phyloP scores from a whole-genome alignment of 164 flowering plant genomes.

The Platanus orientalis region DNA sequence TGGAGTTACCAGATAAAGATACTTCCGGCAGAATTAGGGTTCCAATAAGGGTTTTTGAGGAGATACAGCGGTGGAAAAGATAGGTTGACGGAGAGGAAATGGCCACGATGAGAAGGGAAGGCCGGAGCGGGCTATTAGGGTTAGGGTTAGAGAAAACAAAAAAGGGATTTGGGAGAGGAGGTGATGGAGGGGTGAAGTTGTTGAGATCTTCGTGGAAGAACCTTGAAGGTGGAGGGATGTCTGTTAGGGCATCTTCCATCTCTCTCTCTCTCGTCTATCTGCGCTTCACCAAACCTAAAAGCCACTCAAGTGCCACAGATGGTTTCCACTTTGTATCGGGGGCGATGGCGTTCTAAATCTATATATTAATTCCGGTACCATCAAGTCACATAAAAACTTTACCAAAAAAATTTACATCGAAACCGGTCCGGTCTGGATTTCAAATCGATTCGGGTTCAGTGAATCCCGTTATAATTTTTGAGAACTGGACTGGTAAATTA shows the following conservation, averaged over 20 bases:
- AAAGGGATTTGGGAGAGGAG: slow-evolving; percentile 56
- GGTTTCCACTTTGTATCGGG: too few species aligned
- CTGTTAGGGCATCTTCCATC: slow-evolving; percentile 75
- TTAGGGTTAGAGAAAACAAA: slow-evolving; percentile 42
- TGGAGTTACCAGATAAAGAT: slow-evolving; percentile 45
- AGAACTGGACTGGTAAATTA: too few species aligned
- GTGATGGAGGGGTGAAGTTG: slow-evolving; percentile 58
- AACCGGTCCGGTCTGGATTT: too few species aligned
- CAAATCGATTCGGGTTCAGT: too few species aligned
- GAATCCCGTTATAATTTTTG: too few species aligned
- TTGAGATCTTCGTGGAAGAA: slow-evolving; percentile 71
- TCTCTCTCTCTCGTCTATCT: background rate
- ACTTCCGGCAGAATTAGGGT: slow-evolving; percentile 68
- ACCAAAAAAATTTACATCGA: too few species aligned
- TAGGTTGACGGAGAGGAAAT: slow-evolving; percentile 58
- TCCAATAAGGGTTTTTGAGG: slow-evolving; percentile 61
- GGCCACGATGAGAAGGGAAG: slow-evolving; percentile 65
- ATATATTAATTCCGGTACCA: too few species aligned
- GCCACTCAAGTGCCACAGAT: too few species aligned
- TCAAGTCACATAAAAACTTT: too few species aligned
- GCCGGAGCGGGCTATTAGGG: slow-evolving; percentile 29
- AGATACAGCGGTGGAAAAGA: slow-evolving; percentile 38
- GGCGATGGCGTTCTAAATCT: too few species aligned
- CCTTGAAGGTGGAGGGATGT: slow-evolving; percentile 70
- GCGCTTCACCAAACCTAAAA: too few species aligned